A percentile compares a stretch with the other conserved stretches of the same genome.
These are phyloP conservation scores for Mallotus japonicus DNA, from an alignment of 441 rosid species.

Conservation along the genomic window DNA sequence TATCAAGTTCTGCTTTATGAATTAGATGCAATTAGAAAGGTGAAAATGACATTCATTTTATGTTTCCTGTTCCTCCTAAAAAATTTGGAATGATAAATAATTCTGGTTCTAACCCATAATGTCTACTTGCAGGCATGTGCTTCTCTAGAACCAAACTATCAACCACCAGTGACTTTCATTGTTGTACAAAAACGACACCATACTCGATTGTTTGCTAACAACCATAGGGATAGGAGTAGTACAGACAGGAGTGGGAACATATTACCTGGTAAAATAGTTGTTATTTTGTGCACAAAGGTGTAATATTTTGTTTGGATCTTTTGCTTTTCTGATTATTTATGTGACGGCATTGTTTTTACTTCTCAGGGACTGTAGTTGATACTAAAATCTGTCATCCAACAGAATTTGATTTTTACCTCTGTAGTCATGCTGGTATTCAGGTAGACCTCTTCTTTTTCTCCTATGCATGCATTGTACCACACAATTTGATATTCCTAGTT, in stretches of 20 bases:
- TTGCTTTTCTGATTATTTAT: neutral
- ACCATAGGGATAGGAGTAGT: slow-evolving; percentile 88
- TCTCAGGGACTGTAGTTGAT: slow-evolving; percentile 91
- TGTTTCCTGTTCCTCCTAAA: neutral
- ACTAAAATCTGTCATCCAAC: slow-evolving; percentile 93
- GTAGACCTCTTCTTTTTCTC: slow-evolving; percentile 33
- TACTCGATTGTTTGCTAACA: slow-evolving; percentile 86
- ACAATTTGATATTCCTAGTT: neutral
- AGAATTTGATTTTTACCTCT: slow-evolving; percentile 91
- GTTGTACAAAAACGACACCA: slow-evolving; percentile 96
- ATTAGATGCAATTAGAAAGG: slow-evolving; percentile 94
- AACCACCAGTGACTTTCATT: slow-evolving; percentile 92
- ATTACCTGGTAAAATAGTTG: slow-evolving; percentile 59
- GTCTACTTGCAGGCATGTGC: slow-evolving; percentile 71
- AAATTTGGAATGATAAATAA: neutral
- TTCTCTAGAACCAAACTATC: slow-evolving; percentile 94
- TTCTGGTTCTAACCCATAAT: neutral
- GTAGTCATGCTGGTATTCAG: slow-evolving; percentile 99
- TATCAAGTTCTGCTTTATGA: slow-evolving; percentile 95
- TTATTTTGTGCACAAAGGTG: neutral
- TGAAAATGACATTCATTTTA: slow-evolving; percentile 24
- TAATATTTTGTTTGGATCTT: neutral
- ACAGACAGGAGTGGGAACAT: slow-evolving; percentile 87
- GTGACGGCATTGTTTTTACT: slow-evolving; percentile 2
- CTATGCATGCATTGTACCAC: neutral